Conservation (phyloP, 1,139 yeast genomes). For the Candida tetrigidarum region DNA sequence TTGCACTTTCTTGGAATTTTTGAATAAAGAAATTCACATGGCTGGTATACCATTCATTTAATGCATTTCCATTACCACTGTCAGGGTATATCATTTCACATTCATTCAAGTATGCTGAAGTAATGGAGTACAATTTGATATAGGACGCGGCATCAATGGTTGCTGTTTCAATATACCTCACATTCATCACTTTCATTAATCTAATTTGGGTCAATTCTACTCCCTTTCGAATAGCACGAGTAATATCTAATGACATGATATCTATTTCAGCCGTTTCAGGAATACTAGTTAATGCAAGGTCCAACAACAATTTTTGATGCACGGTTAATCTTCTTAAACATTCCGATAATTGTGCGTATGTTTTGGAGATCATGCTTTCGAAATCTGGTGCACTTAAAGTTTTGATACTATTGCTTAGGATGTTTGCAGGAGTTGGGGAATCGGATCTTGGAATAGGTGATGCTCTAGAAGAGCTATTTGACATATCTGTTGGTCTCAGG, state of each 20-base stretch:
- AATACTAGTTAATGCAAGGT: constrained; percentile 64
- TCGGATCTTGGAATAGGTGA: constrained; percentile 33
- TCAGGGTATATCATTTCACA: constrained; percentile 87
- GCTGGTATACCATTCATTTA: constrained; percentile 66
- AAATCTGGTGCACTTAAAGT: constrained; percentile 75
- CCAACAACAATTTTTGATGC: constrained; percentile 81
- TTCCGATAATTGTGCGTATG: constrained; percentile 69
- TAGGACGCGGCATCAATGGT: constrained; percentile 59
- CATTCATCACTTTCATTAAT: constrained; percentile 76
- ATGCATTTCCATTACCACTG: constrained; percentile 50
- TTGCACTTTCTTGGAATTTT: constrained; percentile 57
- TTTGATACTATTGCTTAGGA: constrained; percentile 56
- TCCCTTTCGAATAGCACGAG: constrained; percentile 62
- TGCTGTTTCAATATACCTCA: constrained; percentile 74
- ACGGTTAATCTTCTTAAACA: constrained; percentile 72
- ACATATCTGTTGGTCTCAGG: constrained; percentile 22
- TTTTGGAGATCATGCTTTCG: constrained; percentile 65
- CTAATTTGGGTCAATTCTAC: constrained; percentile 78
- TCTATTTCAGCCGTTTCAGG: constrained; percentile 37
- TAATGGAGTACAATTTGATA: constrained; percentile 66
- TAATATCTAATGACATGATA: constrained; percentile 66
- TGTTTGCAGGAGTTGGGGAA: constrained; percentile 15
- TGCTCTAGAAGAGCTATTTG: constrained; percentile 34
- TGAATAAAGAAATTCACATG: constrained; percentile 67
- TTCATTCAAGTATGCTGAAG: constrained; percentile 73